These are phyloP conservation scores for Mariannaea sp. DNA, from an alignment of 2,329 filamentous ascomycete genomes.

Conservation along the genomic window DNA sequence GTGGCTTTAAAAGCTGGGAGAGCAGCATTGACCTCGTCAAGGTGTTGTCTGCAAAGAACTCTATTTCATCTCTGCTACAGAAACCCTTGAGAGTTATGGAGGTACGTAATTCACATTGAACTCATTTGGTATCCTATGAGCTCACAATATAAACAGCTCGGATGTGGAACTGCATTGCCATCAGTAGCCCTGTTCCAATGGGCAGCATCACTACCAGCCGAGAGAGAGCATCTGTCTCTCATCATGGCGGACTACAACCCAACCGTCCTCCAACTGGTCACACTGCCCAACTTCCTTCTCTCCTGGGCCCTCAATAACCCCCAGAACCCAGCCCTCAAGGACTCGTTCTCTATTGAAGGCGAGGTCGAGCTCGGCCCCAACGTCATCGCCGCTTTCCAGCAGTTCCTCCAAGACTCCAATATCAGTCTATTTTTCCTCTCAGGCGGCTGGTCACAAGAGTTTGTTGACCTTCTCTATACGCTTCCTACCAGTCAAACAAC, in stretches of 20 bases:
- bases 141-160: conserved; percentile 58
- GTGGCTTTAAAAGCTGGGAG: conserved; percentile 90
- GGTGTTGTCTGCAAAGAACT: conserved; percentile 56
- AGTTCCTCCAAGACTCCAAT: conserved; percentile 52
- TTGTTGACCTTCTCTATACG: conserved; percentile 63
- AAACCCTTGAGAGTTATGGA: conserved; percentile 55
- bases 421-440: conserved; percentile 71
- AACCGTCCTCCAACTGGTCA: conserved; percentile 76
- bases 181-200: conserved; percentile 73
- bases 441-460: conserved; percentile 72
- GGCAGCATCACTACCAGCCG: conserved; percentile 44
- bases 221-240: conserved; percentile 55
- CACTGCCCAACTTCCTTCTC: conserved; percentile 77
- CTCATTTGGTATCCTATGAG: background rate
- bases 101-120: conserved; percentile 48
- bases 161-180: conserved; percentile 78
- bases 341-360: conserved; percentile 56
- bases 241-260: conserved; percentile 81
- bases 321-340: conserved; percentile 46
- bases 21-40: conserved; percentile 80
- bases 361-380: conserved; percentile 68
- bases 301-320: conserved; percentile 62
- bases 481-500: conserved; percentile 21
- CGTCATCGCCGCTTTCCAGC: conserved; percentile 62
- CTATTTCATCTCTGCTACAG: conserved; percentile 40